Evolutionary conservation across 768 basidiomycete genomes (phyloP).

Genomic region (Mycena haematopus): DNA sequence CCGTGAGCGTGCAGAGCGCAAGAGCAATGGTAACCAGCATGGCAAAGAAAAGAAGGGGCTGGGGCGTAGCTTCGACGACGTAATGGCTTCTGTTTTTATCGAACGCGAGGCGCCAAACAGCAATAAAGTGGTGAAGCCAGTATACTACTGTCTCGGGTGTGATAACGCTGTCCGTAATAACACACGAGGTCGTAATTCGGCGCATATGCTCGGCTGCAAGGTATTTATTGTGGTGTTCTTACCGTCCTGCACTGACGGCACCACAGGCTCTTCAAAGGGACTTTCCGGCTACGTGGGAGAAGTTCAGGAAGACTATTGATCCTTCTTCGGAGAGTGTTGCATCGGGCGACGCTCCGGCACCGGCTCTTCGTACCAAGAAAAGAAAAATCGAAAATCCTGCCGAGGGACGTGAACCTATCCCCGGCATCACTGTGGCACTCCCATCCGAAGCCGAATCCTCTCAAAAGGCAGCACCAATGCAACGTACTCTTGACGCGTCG

Average conservation of each 20-base stretch:
- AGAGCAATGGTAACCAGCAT: no score
- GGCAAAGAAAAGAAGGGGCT: background rate
- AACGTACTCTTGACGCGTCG: background rate
- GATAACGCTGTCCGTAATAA: background rate
- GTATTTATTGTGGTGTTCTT: no score
- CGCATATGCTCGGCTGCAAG: background rate
- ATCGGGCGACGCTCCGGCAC: background rate
- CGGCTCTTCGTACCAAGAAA: constrained; percentile 4
- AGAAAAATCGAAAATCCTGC: constrained; percentile 11
- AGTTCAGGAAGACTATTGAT: background rate
- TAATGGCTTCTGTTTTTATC: background rate
- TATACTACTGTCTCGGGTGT: constrained; percentile 12
- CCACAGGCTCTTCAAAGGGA: constrained; percentile 12
- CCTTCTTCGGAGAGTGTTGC: constrained; percentile 1
- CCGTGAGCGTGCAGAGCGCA: no score
- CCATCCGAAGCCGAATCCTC: background rate
- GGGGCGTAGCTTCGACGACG: background rate
- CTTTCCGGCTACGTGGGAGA: background rate
- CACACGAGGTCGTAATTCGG: background rate
- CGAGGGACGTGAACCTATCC: background rate
- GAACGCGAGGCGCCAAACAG: background rate
- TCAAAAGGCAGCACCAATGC: background rate
- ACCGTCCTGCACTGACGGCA: no score
- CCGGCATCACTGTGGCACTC: background rate
- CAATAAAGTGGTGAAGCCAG: background rate